Conservation (phyloP, 768 basidiomycete genomes). For the Mycena latifolia region DNA sequence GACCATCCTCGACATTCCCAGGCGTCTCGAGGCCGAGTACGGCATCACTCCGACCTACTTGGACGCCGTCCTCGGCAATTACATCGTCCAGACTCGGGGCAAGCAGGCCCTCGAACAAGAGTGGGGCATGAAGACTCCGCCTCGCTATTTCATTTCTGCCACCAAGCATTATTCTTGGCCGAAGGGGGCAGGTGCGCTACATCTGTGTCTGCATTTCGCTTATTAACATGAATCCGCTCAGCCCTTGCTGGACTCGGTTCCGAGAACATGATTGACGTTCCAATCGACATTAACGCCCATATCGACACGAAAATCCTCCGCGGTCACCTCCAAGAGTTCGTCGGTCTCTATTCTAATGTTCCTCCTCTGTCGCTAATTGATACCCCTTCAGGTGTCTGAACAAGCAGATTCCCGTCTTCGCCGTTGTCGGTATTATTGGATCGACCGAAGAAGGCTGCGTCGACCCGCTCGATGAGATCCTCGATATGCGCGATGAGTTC, state of each 20-base stretch:
- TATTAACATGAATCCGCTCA: constrained; percentile 33
- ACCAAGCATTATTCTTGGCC: constrained; percentile 63
- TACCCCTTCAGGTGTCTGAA: constrained; percentile 39
- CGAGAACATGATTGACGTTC: constrained; percentile 49
- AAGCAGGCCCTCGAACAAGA: constrained; percentile 47
- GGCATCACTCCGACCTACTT: constrained; percentile 48
- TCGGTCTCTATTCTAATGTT: constrained; percentile 24
- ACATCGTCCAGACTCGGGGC: constrained; percentile 52
- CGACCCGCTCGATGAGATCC: constrained; percentile 54
- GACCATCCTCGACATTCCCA: constrained; percentile 50
- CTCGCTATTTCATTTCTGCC: constrained; percentile 43
- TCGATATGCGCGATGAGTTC: constrained; percentile 48
- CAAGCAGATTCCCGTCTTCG: constrained; percentile 51
- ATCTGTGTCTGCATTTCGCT: constrained; percentile 5
- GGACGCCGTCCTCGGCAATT: constrained; percentile 45
- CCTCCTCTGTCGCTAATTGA: constrained; percentile 20
- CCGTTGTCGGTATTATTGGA: constrained; percentile 58
- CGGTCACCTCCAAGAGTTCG: constrained; percentile 39
- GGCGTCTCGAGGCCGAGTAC: constrained; percentile 47
- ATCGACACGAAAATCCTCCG: constrained; percentile 48
- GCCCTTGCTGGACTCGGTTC: constrained; percentile 59
- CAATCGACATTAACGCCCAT: constrained; percentile 52
- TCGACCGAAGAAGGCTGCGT: constrained; percentile 59
- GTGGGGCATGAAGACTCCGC: constrained; percentile 40
- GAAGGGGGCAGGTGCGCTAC: constrained; percentile 54